Evolutionary conservation across 148 eudicot species (phyloP).

Genomic region (Drosera capensis): DNA sequence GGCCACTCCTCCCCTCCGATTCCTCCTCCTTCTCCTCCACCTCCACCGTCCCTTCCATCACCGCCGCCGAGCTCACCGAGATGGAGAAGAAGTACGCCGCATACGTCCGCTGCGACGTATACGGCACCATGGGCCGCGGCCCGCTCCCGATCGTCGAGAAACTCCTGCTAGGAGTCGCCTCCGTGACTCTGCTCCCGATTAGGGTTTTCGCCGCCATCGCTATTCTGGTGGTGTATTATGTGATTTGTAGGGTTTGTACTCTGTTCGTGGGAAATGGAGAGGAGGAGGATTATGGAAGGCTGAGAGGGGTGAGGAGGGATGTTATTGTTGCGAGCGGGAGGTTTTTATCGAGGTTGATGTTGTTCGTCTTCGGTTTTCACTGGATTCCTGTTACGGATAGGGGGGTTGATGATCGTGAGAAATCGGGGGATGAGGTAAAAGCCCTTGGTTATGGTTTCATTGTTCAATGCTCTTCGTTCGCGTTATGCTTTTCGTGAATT

Average conservation of each 20-base stretch:
- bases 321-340: slow-evolving; percentile 43
- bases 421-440: slow-evolving; percentile 17
- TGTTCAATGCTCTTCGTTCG: too few species aligned
- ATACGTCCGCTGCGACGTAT: slow-evolving; percentile 46
- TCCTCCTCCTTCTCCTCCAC: slow-evolving; percentile 6
- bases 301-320: slow-evolving; percentile 66
- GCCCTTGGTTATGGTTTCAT: not conserved
- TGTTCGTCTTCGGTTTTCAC: slow-evolving; percentile 74
- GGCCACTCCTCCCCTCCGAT: slow-evolving; percentile 35
- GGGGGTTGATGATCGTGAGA: slow-evolving; percentile 4
- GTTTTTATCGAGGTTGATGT: slow-evolving; percentile 47
- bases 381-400: slow-evolving; percentile 32
- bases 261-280: slow-evolving; percentile 24
- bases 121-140: slow-evolving; percentile 68
- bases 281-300: slow-evolving; percentile 56
- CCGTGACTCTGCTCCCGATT: slow-evolving; percentile 44
- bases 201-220: slow-evolving; percentile 22
- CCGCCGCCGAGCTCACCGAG: slow-evolving; percentile 25
- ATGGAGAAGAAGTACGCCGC: slow-evolving; percentile 73
- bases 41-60: slow-evolving; percentile 6
- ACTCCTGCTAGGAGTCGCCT: slow-evolving; percentile 23
- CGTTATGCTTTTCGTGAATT: too few species aligned
- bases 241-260: slow-evolving; percentile 62
- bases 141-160: slow-evolving; percentile 41
- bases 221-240: slow-evolving; percentile 42